phyloP scores from a whole-genome alignment of 2,329 filamentous ascomycete genomes.

The Cercospora nicotianae region DNA sequence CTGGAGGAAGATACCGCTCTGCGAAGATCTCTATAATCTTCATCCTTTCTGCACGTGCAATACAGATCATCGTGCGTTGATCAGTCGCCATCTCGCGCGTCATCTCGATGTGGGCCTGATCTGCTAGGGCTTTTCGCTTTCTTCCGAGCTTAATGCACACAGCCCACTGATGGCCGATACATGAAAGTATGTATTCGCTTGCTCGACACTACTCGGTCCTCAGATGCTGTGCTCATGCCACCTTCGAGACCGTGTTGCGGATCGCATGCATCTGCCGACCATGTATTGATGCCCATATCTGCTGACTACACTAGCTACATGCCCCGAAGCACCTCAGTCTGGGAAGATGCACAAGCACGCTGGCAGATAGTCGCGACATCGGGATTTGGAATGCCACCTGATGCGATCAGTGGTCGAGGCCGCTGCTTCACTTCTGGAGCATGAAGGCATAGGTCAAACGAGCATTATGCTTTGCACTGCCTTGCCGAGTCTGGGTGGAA shows the following conservation, averaged over 20 bases:
- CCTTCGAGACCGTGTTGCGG: not conserved
- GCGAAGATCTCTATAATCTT: not conserved
- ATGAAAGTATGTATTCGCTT: not conserved
- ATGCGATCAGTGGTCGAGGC: not conserved
- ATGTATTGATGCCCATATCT: not conserved
- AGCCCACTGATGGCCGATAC: not conserved
- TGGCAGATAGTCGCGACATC: not conserved
- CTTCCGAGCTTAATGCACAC: not conserved
- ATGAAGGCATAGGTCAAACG: not conserved
- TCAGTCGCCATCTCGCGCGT: not conserved
- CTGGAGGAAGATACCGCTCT: not conserved
- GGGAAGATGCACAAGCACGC: not conserved
- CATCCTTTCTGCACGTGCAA: not conserved
- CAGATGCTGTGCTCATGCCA: not conserved
- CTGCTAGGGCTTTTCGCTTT: slow-evolving; percentile 1
- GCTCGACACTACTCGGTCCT: not conserved
- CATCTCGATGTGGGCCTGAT: not conserved
- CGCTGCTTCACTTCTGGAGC: not conserved
- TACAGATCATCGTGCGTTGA: not conserved
- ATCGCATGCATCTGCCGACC: not conserved
- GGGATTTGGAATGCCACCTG: not conserved
- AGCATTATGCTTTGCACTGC: not conserved
- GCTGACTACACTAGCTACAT: not conserved
- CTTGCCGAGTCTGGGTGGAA: not conserved
- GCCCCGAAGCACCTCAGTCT: not conserved